Percentiles rank a stretch among this genome's conserved stretches.
These are phyloP conservation scores for Cyanodermella asteris DNA, from an alignment of 2,329 filamentous ascomycete species.

Conservation along the genomic window DNA sequence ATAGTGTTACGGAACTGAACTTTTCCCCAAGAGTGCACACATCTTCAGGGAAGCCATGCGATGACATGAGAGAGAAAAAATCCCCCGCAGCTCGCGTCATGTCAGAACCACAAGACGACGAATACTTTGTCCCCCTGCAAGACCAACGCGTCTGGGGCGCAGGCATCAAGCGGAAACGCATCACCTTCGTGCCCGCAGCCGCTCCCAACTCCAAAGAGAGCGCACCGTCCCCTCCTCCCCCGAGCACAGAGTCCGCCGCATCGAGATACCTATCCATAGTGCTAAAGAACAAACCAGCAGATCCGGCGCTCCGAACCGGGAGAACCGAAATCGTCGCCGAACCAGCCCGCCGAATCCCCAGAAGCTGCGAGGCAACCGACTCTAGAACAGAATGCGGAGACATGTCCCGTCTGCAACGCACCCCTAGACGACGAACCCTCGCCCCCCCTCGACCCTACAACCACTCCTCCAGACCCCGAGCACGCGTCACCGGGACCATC, in stretches of 20 bases:
- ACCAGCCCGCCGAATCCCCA: conserved; percentile 4
- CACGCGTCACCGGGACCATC: too few species aligned
- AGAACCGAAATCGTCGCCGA: conserved; percentile 4
- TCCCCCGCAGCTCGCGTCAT: too few species aligned
- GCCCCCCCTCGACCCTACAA: neutral
- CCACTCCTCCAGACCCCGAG: conserved; percentile 11
- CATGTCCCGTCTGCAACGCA: too few species aligned
- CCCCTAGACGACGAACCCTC: too few species aligned
- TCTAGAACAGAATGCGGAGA: too few species aligned
- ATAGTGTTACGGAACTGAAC: too few species aligned
- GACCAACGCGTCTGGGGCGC: conserved; percentile 39
- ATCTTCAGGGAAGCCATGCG: too few species aligned
- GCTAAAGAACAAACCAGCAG: conserved; percentile 11
- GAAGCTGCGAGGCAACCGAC: conserved; percentile 11
- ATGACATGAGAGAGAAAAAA: too few species aligned
- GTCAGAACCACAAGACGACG: too few species aligned
- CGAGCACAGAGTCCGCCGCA: conserved; percentile 13
- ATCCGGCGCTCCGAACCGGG: too few species aligned
- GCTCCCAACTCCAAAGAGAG: conserved; percentile 9
- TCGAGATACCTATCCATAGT: conserved; percentile 26
- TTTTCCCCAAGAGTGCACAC: too few species aligned
- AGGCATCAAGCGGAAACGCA: conserved; percentile 38
- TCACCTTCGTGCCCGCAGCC: conserved; percentile 35
- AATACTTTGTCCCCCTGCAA: conserved; percentile 34
- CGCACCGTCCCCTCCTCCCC: conserved; percentile 9